Evolutionary conservation across 345 rosid species (phyloP).

Genomic region (Salix caprea): DNA sequence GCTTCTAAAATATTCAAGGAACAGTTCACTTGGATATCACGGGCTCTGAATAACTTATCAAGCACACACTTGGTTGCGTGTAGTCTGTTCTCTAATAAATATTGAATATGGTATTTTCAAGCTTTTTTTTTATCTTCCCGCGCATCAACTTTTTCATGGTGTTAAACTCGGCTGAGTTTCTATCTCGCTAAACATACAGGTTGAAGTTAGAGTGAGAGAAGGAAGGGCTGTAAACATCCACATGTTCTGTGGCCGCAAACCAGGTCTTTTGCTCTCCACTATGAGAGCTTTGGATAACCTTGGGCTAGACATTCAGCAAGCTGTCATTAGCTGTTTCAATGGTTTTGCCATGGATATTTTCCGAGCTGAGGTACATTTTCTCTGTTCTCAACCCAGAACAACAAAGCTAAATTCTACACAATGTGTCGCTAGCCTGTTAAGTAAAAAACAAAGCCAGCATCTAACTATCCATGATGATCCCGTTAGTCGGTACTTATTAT

Average conservation of each 20-base stretch:
- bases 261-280: conserved; percentile 85
- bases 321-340: conserved; percentile 95
- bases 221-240: conserved; percentile 96
- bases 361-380: conserved; percentile 77
- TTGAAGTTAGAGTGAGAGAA: conserved; percentile 91
- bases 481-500: neutral
- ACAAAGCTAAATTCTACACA: neutral
- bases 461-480: neutral
- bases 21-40: neutral
- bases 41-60: neutral
- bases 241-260: conserved; percentile 94
- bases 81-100: neutral
- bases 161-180: neutral
- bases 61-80: neutral
- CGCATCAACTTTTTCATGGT: neutral
- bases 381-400: neutral
- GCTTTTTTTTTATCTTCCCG: neutral
- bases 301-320: conserved; percentile 94
- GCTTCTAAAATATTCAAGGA: neutral
- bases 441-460: neutral
- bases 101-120: neutral
- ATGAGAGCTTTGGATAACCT: conserved; percentile 95
- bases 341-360: conserved; percentile 96
- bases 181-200: conserved; percentile 34
- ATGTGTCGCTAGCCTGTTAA: neutral